Evolutionary conservation across 768 basidiomycete species (phyloP), one percentile per base, ranked within the genome.

Genomic region (Phaeolepiota aurea): DNA sequence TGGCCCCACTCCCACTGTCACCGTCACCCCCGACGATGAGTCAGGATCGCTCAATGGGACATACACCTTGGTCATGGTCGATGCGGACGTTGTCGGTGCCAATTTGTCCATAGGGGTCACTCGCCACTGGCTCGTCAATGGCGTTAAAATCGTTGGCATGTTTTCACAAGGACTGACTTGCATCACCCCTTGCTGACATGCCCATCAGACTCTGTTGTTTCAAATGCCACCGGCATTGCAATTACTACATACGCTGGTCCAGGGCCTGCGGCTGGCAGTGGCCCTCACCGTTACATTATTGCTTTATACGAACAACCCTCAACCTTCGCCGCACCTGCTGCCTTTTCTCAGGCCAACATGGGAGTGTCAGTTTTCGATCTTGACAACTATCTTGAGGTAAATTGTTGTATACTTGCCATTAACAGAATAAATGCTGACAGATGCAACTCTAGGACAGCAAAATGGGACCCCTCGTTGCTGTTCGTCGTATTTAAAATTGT

Each of bases 101-200:
- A 68, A 81, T 47, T 62, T 76, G 40, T 57, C 68, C 25, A 59
- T 64, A 5, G 79, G 76, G 14, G 77, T 79, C 48, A 86, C 77
- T 37, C 73, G 83, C 40, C 88, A 89, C 64, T 90, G 86, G 87
- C 74, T 90, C 36, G 75, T 79, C 45, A 87, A 88, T 56, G 66
- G 71, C 16, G 84, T 74, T 13, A 66, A 65, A 3, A 43, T 82
- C 30, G 49, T 55, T 16, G 62, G 77, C 76, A 47, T 20, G 51
- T 19, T 42, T 22, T 21, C 13, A 16, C 13, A n/a, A 22, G 4
- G 31, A 19, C 22, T 16, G 4, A 13, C 31, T 12, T 13, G 32
- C 12, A 32, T 13, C 25, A 20, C 23, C 32, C 22, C 20, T 16
- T 36, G 37, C 40, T 1, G 36, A 20, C 15, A 13, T 11, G 32